Evolutionary conservation across 2,329 filamentous ascomycete species (phyloP), one percentile per base, ranked within the genome.

Genomic region (Pseudocercospora pini-densiflorae): DNA sequence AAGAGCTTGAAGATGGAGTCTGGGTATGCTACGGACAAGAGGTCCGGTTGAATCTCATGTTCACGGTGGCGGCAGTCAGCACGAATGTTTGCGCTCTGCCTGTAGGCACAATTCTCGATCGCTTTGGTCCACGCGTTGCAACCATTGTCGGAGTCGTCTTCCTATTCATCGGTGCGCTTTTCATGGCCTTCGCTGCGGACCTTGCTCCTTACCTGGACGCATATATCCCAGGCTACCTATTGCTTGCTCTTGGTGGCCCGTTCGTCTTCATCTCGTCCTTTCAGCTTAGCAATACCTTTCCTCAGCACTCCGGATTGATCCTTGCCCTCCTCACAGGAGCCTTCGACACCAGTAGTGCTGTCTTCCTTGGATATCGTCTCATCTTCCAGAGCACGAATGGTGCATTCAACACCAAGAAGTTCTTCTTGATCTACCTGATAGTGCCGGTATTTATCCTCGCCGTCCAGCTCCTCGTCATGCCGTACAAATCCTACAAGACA

Each of bases 11-110:
- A 1, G 75, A 82, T 4, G 81, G 81, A 2, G 80, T 83, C 0
- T 80, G 81, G 64, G 81, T 87, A 19, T 90, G 88, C 75, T 86
- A 85, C 67, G 82, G 83, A 67, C 88, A 89, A 73, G 86, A 87
- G 71, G 77, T 88, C 62, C 77, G 83, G 66, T 85, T 97, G 64
- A 97, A 97, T 77, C 82, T 97, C 71, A 97, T 97, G 92, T 97
- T 97, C 83, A 96, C 93, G 5, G 86, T 93, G 47, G 93, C 93
- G 12, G 93, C 93, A 14, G 93, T 97, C 9, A 91, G 88, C 6
- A 96, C 93, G 45, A 97, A 97, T 74, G 90, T 97, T 12, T 92
- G 89, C 47, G 93, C 94, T 12, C 84, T 97, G 6, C 92, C 93
- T 1, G 89, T 97, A 10, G 94, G 94, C 54, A 92, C 92, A 2